These are phyloP conservation scores for Trichoderma sp. DNA, from an alignment of 2,329 filamentous ascomycete genomes.

Conservation along the genomic window DNA sequence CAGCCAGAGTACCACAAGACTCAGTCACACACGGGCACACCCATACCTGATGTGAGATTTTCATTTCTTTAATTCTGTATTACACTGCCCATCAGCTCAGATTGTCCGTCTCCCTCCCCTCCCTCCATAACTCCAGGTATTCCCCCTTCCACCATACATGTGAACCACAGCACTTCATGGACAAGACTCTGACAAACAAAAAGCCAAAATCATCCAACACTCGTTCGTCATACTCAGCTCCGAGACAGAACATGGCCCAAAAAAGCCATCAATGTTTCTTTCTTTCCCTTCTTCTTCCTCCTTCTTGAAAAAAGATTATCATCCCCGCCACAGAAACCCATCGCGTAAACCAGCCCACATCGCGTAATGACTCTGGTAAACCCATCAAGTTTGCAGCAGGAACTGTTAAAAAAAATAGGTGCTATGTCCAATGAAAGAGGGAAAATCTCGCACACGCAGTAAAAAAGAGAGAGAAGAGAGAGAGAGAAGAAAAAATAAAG, in stretches of 20 bases:
- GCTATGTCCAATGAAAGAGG: slow-evolving; percentile 18
- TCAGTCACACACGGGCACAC: background rate
- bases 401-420: background rate
- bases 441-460: background rate
- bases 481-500: background rate
- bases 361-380: background rate
- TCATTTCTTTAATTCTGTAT: slow-evolving; percentile 15
- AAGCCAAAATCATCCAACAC: background rate
- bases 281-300: background rate
- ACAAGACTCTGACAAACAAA: background rate
- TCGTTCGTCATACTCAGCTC: background rate
- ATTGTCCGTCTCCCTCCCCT: background rate
- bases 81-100: slow-evolving; percentile 6
- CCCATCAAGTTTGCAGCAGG: background rate
- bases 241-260: background rate
- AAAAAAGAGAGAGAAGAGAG: background rate
- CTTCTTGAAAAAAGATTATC: background rate
- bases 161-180: background rate
- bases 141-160: background rate
- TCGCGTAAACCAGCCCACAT: background rate
- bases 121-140: slow-evolving; percentile 1
- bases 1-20: background rate
- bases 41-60: slow-evolving; percentile 1
- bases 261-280: background rate
- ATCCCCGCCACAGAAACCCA: background rate